These are phyloP conservation scores for Candida manassasensis DNA, from an alignment of 805 yeast genomes.

Conservation along the genomic window DNA sequence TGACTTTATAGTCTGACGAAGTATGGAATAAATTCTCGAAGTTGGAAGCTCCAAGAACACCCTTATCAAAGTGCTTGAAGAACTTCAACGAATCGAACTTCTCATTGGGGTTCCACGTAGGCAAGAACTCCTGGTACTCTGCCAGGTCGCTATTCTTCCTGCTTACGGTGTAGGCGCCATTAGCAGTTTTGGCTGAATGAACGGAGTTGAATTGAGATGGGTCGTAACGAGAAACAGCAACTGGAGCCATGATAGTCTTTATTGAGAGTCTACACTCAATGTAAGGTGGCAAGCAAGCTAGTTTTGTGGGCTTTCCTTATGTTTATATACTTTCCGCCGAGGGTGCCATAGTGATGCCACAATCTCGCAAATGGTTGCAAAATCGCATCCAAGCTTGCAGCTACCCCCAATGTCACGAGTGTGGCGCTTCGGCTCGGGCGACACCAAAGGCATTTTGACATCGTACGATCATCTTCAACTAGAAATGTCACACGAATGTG, in stretches of 20 bases:
- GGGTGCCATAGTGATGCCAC: too few species aligned
- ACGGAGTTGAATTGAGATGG: constrained; percentile 21
- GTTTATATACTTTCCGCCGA: too few species aligned
- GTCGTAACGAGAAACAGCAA: constrained; percentile 16
- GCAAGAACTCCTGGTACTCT: constrained; percentile 25
- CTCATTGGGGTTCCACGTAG: constrained; percentile 31
- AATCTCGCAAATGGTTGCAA: background rate
- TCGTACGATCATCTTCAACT: too few species aligned
- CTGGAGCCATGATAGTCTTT: constrained; percentile 11
- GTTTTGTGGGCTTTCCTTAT: too few species aligned
- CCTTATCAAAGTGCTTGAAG: constrained; percentile 26
- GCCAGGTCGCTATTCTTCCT: constrained; percentile 18
- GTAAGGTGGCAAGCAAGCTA: too few species aligned
- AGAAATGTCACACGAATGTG: too few species aligned
- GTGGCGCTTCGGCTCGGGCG: constrained; percentile 1
- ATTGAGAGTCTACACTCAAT: too few species aligned
- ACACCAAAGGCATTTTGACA: too few species aligned
- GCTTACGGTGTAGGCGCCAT: constrained; percentile 26
- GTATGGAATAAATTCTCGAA: constrained; percentile 19
- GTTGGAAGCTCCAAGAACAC: constrained; percentile 18
- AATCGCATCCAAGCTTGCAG: too few species aligned
- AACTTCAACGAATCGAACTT: constrained; percentile 25
- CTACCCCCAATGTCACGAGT: background rate
- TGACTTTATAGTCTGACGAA: constrained; percentile 11
- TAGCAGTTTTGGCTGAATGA: constrained; percentile 14